Evolutionary conservation across 352 stramenopile genomes (phyloP).

Genomic region (Ochromonadaceae sp.): DNA sequence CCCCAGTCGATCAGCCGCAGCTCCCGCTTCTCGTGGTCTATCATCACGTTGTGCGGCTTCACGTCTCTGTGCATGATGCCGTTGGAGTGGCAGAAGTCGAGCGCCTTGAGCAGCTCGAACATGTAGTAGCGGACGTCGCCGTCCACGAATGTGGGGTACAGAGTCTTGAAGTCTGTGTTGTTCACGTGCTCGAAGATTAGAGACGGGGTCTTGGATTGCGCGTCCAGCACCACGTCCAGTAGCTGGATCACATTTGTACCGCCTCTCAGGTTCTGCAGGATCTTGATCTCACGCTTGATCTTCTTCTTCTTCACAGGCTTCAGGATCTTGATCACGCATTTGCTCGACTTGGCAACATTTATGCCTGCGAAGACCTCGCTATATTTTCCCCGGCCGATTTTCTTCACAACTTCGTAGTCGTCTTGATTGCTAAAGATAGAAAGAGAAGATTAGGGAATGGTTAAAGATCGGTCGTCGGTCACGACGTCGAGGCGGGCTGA

Average conservation of each 20-base stretch:
- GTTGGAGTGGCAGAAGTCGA: slow-evolving; percentile 99
- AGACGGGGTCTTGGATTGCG: slow-evolving; percentile 93
- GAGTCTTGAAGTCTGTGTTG: slow-evolving; percentile 97
- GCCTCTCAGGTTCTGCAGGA: slow-evolving; percentile 96
- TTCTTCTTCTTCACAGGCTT: slow-evolving; percentile 99
- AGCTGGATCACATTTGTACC: slow-evolving; percentile 97
- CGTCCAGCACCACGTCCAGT: slow-evolving; percentile 92
- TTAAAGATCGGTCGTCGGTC: too few relatives aligned
- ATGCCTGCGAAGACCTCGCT: slow-evolving; percentile 95
- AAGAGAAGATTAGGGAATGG: slow-evolving; percentile 1
- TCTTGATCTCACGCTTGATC: slow-evolving; percentile 99
- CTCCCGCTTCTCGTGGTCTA: slow-evolving; percentile 94
- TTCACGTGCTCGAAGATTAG: slow-evolving; percentile 98
- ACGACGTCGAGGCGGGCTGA: not conserved
- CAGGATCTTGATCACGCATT: slow-evolving; percentile 99
- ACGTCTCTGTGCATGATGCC: slow-evolving; percentile 99
- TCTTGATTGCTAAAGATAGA: slow-evolving; percentile 67
- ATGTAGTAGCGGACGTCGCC: slow-evolving; percentile 99
- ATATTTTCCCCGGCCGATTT: slow-evolving; percentile 98
- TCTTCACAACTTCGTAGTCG: slow-evolving; percentile 96
- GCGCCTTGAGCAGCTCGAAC: slow-evolving; percentile 81
- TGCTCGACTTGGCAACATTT: slow-evolving; percentile 84
- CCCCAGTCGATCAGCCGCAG: slow-evolving; percentile 97
- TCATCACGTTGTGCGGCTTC: slow-evolving; percentile 99
- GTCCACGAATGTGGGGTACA: slow-evolving; percentile 95